Base-by-base conservation (phyloP, 495 filamentous ascomycete genomes). In the Immersiella caudata region DNA sequence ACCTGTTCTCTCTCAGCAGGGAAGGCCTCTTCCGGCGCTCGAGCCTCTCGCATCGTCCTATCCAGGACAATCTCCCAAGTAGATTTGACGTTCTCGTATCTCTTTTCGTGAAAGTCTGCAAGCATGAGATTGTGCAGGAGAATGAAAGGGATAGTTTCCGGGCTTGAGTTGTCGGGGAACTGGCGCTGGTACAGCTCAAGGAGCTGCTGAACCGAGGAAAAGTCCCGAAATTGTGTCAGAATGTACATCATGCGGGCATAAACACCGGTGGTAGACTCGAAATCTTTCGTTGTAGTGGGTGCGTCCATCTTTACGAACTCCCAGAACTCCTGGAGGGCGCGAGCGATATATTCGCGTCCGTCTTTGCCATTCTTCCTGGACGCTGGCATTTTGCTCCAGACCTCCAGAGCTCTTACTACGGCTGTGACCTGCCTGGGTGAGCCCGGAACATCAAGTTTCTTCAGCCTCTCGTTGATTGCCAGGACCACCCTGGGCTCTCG, bases 101-200 rank as follows among this genome's bases (percentile, higher is more conserved):
- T 80, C 9, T 78, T 71, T 22, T 86, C 85, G 36, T 81, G 78
- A 24, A 85, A 75, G 72, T 90, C 82, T 5, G 85, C 79, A 2
- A 81, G 73, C 90, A 95, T 93, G 26, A 93, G 75, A 9, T 87
- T 83, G 60, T 82, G 82, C 14, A 94, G 76, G 55, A 94, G 78
- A 11, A 76, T 74, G 49, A 91, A 73, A 0, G 91, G 89, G 67
- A 80, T 33, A 7, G 70, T 65, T 12, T 73, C 73, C 6, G 51
- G 57, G 33, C 64, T 57, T 61, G 73, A 65, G 67, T 77, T 59
- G 59, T 68, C 6, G 36, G 78, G 73, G 58, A 82, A 75, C 18
- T 80, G 68, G 16, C 69, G 70, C 24, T 71, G 74, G 71, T 85
- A 90, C 52, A 86, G 64, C 2, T 87, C 76, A 61, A 89, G 86